Evolutionary conservation across 441 rosid species (phyloP).

Genomic region (Sinapis alba): DNA sequence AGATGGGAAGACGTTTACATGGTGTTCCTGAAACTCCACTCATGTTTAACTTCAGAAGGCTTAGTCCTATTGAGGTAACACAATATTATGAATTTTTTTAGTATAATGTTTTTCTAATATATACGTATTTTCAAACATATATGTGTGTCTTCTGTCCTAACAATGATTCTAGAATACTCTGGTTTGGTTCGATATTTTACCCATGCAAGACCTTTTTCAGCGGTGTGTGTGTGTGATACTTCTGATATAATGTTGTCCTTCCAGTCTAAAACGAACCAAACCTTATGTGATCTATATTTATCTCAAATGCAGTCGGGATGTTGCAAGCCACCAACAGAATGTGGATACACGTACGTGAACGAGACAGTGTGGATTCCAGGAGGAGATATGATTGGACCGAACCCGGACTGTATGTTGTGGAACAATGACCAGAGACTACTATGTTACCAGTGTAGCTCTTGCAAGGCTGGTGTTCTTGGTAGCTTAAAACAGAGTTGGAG

Average conservation of each 20-base stretch:
- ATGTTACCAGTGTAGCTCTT: conserved; percentile 77
- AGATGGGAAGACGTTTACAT: conserved; percentile 50
- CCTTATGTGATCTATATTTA: background rate
- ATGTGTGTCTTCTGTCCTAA: background rate
- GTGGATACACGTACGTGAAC: conserved; percentile 65
- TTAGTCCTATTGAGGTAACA: conserved; percentile 59
- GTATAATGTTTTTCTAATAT: background rate
- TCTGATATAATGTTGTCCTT: background rate
- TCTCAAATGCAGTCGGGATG: conserved; percentile 68
- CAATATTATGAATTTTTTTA: background rate
- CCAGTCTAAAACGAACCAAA: background rate
- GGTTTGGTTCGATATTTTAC: background rate
- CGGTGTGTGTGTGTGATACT: background rate
- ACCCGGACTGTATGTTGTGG: conserved; percentile 67
- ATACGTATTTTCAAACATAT: background rate
- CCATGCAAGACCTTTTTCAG: background rate
- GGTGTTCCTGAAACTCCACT: conserved; percentile 74
- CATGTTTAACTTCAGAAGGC: conserved; percentile 67
- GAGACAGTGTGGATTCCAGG: conserved; percentile 65
- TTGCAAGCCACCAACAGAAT: conserved; percentile 90
- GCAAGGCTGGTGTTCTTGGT: conserved; percentile 93
- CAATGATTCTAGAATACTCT: background rate
- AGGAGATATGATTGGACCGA: conserved; percentile 39
- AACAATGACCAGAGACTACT: conserved; percentile 67
- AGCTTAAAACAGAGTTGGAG: conserved; percentile 93